Base-by-base conservation (phyloP, 2,329 filamentous ascomycete species). In the Xylariales sp. region DNA sequence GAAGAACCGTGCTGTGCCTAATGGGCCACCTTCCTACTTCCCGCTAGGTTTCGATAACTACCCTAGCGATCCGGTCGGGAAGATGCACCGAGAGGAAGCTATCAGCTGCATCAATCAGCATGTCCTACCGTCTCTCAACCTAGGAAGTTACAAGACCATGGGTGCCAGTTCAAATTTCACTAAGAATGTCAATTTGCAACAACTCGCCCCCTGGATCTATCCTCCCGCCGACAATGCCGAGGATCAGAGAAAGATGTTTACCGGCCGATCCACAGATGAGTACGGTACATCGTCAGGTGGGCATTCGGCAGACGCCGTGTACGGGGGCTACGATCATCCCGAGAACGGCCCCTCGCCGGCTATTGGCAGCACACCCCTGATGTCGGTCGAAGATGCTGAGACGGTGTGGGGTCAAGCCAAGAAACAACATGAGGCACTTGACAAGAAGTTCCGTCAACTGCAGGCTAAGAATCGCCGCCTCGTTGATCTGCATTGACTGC, bases 81-180 rank as follows among this genome's bases (percentile, higher is more conserved):
- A 90, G 80, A 87, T 91, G 71, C 88, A 89, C 77, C 85, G 88
- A 12, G 88, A 91, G 72, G 89, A 90, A 74, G 88, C 88, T 0
- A 85, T 91, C 48, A 86, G 85, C 76, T 91, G 90, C 78, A 90
- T 91, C 78, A 91, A 91, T 77, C 89, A 91, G 77, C 90, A 89
- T 71, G 87, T 91, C 1, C 81, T 91, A 41, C 89, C 89, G 18
- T 84, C 85, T 3, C 81, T 89, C 16, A 87, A 87, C 71, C 80
- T 87, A 2, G 84, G 84, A 46, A 82, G 81, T 34, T 81, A 82
- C 64, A 85, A 84, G 67, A 63, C 74, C 4, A 65, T 70, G 32
- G 75, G 75, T 34, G 61, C 80, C 10, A 83, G 82, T 70, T 79
- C 81, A 9, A 83, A 83, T 59, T 81, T 85, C 28, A 80, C 83